Conservation (phyloP, 768 basidiomycete genomes). For the Rhizopogon vinicolor region DNA sequence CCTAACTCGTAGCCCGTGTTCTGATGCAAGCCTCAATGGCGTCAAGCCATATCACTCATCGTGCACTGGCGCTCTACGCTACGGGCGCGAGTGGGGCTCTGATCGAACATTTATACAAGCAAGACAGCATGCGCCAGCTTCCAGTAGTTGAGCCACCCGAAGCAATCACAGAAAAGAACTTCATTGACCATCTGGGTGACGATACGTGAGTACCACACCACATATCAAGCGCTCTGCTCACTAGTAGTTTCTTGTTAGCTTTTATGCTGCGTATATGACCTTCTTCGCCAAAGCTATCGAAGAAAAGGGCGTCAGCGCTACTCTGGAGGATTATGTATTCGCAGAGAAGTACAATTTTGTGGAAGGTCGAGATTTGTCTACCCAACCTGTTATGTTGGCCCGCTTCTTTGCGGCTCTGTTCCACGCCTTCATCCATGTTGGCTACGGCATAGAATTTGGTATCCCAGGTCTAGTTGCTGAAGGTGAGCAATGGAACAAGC, state of each 20-base stretch:
- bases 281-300: conserved; percentile 1
- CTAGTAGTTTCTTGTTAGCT: not conserved
- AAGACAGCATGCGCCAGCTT: conserved; percentile 2
- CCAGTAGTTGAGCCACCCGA: conserved; percentile 1
- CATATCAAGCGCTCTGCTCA: not conserved
- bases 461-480: conserved; percentile 52
- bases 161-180: conserved; percentile 1
- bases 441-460: conserved; percentile 54
- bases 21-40: not conserved
- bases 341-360: not conserved
- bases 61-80: conserved; percentile 6
- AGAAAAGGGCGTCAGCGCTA: not conserved
- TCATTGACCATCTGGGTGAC: conserved; percentile 5
- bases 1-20: not conserved
- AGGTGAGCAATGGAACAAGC: conserved; percentile 33
- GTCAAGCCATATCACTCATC: conserved; percentile 9
- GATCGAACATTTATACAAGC: conserved; percentile 1
- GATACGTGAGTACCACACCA: not conserved
- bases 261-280: not conserved
- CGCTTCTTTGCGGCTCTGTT: conserved; percentile 48
- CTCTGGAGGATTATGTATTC: conserved; percentile 12
- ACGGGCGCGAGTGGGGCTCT: conserved; percentile 4
- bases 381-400: conserved; percentile 44
- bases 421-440: conserved; percentile 55
- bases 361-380: conserved; percentile 31